These are phyloP conservation scores for Orbilia quercus DNA, from an alignment of 2,329 filamentous ascomycete species.

Conservation along the genomic window DNA sequence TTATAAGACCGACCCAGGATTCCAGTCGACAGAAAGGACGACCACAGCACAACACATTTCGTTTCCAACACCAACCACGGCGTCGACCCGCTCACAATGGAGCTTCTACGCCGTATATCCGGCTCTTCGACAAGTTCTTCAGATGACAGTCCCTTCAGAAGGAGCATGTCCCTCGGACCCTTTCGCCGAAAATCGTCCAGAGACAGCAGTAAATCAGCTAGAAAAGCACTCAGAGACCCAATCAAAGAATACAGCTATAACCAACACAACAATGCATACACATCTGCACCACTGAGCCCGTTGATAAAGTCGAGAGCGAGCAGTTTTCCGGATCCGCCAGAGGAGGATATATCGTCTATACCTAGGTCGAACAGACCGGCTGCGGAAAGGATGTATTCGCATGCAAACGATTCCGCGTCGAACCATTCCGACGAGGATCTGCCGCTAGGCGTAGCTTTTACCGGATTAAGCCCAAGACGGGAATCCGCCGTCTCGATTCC, in stretches of 20 bases:
- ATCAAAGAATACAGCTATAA: conserved; percentile 38
- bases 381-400: conserved; percentile 32
- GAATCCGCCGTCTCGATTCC: conserved; percentile 37
- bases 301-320: conserved; percentile 24
- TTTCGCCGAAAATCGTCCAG: conserved; percentile 49
- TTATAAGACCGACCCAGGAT: neutral
- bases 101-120: conserved; percentile 51
- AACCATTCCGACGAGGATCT: conserved; percentile 45
- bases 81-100: conserved; percentile 17
- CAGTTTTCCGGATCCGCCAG: conserved; percentile 17
- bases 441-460: conserved; percentile 41
- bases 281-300: conserved; percentile 44
- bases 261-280: conserved; percentile 24
- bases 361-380: conserved; percentile 21
- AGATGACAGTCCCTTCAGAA: conserved; percentile 29
- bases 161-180: conserved; percentile 34
- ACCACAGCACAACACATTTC: no score
- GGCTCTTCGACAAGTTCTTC: conserved; percentile 44
- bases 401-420: conserved; percentile 30
- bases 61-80: no score
- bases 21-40: neutral
- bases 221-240: conserved; percentile 34
- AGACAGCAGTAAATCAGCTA: conserved; percentile 32
- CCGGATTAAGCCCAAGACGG: conserved; percentile 39
- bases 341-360: conserved; percentile 22